These are phyloP conservation scores for Globisporangium recalcitrans DNA, from an alignment of 352 stramenopile species.

Conservation along the genomic window DNA sequence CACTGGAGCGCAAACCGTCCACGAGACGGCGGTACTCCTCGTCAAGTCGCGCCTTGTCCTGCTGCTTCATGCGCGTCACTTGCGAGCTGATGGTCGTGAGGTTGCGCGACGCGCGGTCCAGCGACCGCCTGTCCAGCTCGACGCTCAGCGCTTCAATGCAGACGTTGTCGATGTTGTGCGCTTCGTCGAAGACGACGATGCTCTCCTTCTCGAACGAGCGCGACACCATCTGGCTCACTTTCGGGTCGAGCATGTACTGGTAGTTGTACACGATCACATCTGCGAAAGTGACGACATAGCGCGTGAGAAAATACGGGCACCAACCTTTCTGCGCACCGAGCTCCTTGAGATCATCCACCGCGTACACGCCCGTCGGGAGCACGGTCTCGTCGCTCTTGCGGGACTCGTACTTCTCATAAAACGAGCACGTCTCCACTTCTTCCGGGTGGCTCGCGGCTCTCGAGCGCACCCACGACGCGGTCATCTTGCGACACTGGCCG, in stretches of 20 bases:
- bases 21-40: slow-evolving; percentile 95
- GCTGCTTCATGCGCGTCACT: slow-evolving; percentile 86
- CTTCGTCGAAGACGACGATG: slow-evolving; percentile 97
- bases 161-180: slow-evolving; percentile 99
- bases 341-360: slow-evolving; percentile 94
- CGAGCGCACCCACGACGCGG: slow-evolving; percentile 95
- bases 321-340: slow-evolving; percentile 88
- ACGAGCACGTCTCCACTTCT: slow-evolving; percentile 77
- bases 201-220: slow-evolving; percentile 92
- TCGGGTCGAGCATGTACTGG: slow-evolving; percentile 99
- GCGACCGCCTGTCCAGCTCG: slow-evolving; percentile 88
- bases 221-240: slow-evolving; percentile 90
- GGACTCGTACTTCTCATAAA: slow-evolving; percentile 89
- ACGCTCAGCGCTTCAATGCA: slow-evolving; percentile 98
- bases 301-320: slow-evolving; percentile 99
- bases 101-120: slow-evolving; percentile 92
- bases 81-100: slow-evolving; percentile 74
- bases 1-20: slow-evolving; percentile 92
- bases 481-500: slow-evolving; percentile 95
- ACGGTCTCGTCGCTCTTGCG: slow-evolving; percentile 90
- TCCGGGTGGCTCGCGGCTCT: slow-evolving; percentile 31
- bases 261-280: slow-evolving; percentile 99
- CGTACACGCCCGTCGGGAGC: slow-evolving; percentile 92
- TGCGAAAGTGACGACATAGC: slow-evolving; percentile 95
- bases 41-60: slow-evolving; percentile 89